Evolutionary conservation across 2,329 filamentous ascomycete species (phyloP).

Genomic region (Alternaria angustiovoidea): DNA sequence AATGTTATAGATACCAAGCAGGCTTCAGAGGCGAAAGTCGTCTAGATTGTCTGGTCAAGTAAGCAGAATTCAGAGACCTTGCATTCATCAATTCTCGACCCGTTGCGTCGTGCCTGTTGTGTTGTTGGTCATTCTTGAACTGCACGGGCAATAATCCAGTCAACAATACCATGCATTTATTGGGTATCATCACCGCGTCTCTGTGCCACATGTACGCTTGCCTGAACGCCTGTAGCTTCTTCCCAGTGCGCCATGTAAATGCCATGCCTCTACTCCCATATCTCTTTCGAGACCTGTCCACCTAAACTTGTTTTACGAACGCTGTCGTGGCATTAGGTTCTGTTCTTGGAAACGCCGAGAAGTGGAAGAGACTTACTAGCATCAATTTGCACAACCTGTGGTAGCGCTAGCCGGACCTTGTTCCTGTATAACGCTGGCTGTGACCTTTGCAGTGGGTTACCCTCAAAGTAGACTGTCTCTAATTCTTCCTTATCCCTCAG

Average conservation of each 20-base stretch:
- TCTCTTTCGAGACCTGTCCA: too few relatives aligned
- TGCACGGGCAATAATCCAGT: neutral
- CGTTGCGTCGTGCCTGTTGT: neutral
- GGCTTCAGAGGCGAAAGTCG: neutral
- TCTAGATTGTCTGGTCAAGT: neutral
- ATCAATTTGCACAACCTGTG: conserved; percentile 92
- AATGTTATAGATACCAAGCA: neutral
- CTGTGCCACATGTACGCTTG: conserved; percentile 1
- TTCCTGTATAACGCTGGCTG: conserved; percentile 90
- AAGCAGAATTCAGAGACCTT: neutral
- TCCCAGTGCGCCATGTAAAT: conserved; percentile 11
- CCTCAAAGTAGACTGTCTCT: conserved; percentile 95
- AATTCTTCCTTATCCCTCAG: conserved; percentile 80
- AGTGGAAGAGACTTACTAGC: conserved; percentile 74
- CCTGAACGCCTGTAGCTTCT: conserved; percentile 1
- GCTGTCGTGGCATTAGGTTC: conserved; percentile 1
- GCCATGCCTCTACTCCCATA: neutral
- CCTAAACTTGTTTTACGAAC: conserved; percentile 24
- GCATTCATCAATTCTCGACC: neutral
- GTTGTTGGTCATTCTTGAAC: neutral
- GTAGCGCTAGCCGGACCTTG: conserved; percentile 87
- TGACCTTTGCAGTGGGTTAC: conserved; percentile 83
- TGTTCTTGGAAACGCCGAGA: neutral
- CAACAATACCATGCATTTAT: conserved; percentile 11
- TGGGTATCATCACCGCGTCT: conserved; percentile 9